Conservation (phyloP, 2,329 filamentous ascomycete genomes). For the Beauveria sp. region DNA sequence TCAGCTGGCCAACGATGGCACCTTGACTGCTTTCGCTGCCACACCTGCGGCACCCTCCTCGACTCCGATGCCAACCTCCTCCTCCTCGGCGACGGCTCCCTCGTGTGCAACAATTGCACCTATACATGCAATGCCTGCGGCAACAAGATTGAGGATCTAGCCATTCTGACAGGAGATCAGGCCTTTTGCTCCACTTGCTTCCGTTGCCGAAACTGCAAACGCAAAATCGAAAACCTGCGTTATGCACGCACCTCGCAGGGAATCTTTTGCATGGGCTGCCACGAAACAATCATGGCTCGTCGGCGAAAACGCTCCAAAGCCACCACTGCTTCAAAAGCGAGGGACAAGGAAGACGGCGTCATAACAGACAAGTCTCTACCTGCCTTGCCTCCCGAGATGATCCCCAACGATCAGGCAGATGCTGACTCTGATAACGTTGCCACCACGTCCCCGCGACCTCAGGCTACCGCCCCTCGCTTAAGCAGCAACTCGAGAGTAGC, state of each 20-base stretch:
- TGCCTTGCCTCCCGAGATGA: constrained; percentile 73
- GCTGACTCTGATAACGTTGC: constrained; percentile 59
- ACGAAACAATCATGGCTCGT: constrained; percentile 91
- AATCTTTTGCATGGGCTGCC: constrained; percentile 99
- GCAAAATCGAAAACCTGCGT: constrained; percentile 95
- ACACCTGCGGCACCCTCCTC: constrained; percentile 88
- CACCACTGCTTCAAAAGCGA: constrained; percentile 47
- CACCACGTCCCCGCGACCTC: constrained; percentile 60
- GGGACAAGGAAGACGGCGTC: constrained; percentile 54
- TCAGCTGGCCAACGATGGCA: constrained; percentile 95
- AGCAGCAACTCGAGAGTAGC: constrained; percentile 47
- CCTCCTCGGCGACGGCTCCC: constrained; percentile 90
- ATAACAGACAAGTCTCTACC: constrained; percentile 88
- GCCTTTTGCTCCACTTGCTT: constrained; percentile 98
- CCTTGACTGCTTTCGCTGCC: constrained; percentile 97
- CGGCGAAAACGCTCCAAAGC: constrained; percentile 79
- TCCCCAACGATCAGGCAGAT: constrained; percentile 51
- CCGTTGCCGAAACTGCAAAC: constrained; percentile 94
- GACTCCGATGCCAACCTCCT: constrained; percentile 97
- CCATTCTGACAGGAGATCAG: constrained; percentile 94
- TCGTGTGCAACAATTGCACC: constrained; percentile 99
- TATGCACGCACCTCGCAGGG: constrained; percentile 97
- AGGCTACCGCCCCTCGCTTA: constrained; percentile 34
- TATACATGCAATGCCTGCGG: constrained; percentile 96
- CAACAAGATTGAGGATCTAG: constrained; percentile 97